Evolutionary conservation across 768 basidiomycete genomes (phyloP), one percentile per base, ranked within the genome.

Genomic region (Naganishia randhawae): DNA sequence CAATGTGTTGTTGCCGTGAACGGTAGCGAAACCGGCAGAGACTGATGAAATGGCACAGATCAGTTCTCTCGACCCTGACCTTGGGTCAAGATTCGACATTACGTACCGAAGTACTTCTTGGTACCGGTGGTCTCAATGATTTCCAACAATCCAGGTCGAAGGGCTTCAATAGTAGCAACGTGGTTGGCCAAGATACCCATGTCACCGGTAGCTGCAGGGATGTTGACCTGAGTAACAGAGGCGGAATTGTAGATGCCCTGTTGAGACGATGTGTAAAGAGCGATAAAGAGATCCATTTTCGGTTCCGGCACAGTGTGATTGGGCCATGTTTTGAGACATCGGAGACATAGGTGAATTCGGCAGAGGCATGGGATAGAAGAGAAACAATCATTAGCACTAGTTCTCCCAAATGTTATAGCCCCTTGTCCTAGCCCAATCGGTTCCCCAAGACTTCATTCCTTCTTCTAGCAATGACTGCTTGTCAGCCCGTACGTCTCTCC

Each of bases 101-200:
- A 82, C 91, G 76, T 79, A 96, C 96, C 91, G 78, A 98, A 99
- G 89, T 90, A 98, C 85, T 96, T 94, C 67, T 88, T 85, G 77
- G 85, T 85, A 62, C 83, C 84, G 13, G 87, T 82, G 37, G 75
- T 74, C 82, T 97, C 95, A 72, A 98, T 86, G 73, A 99, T 89
- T 82, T 99, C 96, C 63, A 99, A 84, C 67, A 98, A 84, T 79
- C 96, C 96, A 48, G 96, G 89, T 77, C 91, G 90, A 65, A 99
- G 85, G 54, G 95, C 85, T 81, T 99, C 96, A 68, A 98, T 89
- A n/a, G 92, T 90, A 33, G 96, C 89, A 65, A 97, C 93, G 82
- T 99, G 96, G 85, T 95, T 96, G 74, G 95, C 92, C 69, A 99
- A 88, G 75, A 99, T 91, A 84, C 96, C 96, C 93, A 98, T 97